Base-by-base conservation (phyloP, 192 early-diverging fungal species). In the Coemansia sp. region DNA sequence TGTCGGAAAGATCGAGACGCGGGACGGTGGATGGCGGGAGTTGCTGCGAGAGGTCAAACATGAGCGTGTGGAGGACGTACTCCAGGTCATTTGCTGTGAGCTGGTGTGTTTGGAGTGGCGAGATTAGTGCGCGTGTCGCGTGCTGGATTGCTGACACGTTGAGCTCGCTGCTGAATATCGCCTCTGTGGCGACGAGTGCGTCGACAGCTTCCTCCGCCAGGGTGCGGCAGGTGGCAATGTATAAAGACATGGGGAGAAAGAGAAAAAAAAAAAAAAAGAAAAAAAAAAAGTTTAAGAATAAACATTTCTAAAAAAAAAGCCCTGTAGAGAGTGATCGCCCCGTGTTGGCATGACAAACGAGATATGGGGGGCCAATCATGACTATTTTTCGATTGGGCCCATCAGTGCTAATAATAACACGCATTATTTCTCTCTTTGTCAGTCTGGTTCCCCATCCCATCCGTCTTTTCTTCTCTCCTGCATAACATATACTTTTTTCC, bases 11-110 rank as follows among this genome's bases (percentile, higher is more conserved):
- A 33, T 53, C 48, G 40, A 35, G 21, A 19, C 37, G 32, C 4
- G 46, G 46, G 15, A 54, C 42, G 0, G 56, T 8, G n/a, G 60
- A 40, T n/a, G 41, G 3, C 9, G 69, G 63, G 14, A 71, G 43
- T 42, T 60, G 39, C 58, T 64, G 37, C 21, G 55, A 26, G 9
- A 64, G 19, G 32, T 78, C 75, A 37, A 65, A 67, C 40, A 69
- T 35, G 36, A 44, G 54, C 12, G 60, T 64, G 57, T 73, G 70
- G 11, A 73, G 35, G 7, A 54, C 53, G 48, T 73, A 73, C 19
- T 80, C 76, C 6, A 80, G 15, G 44, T 64, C 56, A 8, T 63
- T 14, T 4, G 26, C 15, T 14, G 4, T 50, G 14, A 50, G 11
- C 19, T 66, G 42, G 1, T 27, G 38, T 5, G 34, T 33, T 3